Percentiles rank a stretch among this genome's conserved stretches.
Evolutionary conservation across 2,329 filamentous ascomycete species (phyloP).

Genomic region (Cordyceps cicadae): DNA sequence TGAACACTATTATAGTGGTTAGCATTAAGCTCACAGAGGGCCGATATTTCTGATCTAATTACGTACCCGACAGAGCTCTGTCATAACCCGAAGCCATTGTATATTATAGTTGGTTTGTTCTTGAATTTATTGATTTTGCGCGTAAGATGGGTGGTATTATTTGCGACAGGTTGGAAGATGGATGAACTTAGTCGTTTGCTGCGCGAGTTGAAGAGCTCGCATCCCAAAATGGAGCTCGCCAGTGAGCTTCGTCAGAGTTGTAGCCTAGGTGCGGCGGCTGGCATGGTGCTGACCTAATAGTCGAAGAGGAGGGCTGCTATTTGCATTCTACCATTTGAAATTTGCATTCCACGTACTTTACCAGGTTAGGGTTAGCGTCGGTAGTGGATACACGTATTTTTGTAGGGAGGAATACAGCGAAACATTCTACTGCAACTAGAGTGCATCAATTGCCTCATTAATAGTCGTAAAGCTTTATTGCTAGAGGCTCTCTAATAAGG

Average conservation of each 20-base stretch:
- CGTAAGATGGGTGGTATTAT: constrained; percentile 1
- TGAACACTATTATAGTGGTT: constrained; percentile 64
- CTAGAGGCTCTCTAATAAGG: too few relatives aligned
- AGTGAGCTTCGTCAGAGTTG: constrained; percentile 33
- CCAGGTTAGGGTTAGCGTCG: too few relatives aligned
- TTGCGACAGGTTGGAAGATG: constrained; percentile 8
- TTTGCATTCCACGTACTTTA: too few relatives aligned
- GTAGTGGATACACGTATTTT: too few relatives aligned
- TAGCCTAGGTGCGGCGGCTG: constrained; percentile 21
- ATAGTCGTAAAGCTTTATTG: too few relatives aligned
- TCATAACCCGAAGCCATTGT: constrained; percentile 91
- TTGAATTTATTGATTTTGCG: not conserved
- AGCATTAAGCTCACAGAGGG: constrained; percentile 26
- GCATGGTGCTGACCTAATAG: not conserved
- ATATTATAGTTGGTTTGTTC: not conserved
- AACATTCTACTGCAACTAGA: too few relatives aligned
- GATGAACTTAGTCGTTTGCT: constrained; percentile 14
- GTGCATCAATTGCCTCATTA: too few relatives aligned
- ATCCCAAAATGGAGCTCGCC: constrained; percentile 6
- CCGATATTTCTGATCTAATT: not conserved
- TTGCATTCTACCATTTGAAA: too few relatives aligned
- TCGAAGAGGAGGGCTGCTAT: too few relatives aligned
- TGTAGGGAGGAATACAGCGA: too few relatives aligned
- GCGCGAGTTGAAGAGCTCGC: constrained; percentile 5
- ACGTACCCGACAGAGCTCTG: constrained; percentile 93